These are phyloP conservation scores for Macrocystidia cucumis DNA, from an alignment of 1,284 basidiomycete genomes.

Conservation along the genomic window DNA sequence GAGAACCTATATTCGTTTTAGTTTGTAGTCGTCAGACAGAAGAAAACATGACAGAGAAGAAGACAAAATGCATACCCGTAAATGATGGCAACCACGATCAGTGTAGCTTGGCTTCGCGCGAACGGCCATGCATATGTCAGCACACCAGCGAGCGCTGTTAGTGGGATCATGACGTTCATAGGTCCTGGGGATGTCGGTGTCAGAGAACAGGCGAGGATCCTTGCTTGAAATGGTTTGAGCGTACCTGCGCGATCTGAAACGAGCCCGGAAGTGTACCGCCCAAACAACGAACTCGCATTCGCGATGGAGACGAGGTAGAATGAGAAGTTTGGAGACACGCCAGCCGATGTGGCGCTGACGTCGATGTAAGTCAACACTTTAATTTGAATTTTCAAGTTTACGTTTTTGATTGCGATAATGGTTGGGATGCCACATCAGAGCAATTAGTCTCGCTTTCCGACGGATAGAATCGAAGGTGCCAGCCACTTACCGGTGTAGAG, in stretches of 20 bases:
- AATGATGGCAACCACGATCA: constrained; percentile 39
- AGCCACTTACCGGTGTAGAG: constrained; percentile 48
- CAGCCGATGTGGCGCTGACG: constrained; percentile 28
- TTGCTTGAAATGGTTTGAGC: no score
- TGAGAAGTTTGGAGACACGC: constrained; percentile 29
- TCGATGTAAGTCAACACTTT: constrained; percentile 37
- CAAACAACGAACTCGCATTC: constrained; percentile 35
- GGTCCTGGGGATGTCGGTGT: constrained; percentile 25
- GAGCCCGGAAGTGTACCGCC: constrained; percentile 29
- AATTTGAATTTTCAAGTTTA: not conserved
- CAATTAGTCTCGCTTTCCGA: no score
- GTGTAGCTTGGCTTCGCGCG: constrained; percentile 27
- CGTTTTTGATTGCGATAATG: not conserved
- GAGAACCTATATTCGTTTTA: constrained; percentile 19
- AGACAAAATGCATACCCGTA: constrained; percentile 32
- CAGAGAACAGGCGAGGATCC: no score
- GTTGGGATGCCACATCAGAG: no score
- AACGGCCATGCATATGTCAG: constrained; percentile 56
- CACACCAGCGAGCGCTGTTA: constrained; percentile 38
- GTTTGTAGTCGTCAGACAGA: no score
- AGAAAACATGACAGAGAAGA: not conserved
- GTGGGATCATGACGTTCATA: constrained; percentile 49
- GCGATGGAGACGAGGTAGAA: constrained; percentile 42
- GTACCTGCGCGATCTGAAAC: constrained; percentile 31
- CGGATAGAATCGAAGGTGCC: no score